Conservation (phyloP, 2,329 filamentous ascomycete species). For the Xylogone sp. region DNA sequence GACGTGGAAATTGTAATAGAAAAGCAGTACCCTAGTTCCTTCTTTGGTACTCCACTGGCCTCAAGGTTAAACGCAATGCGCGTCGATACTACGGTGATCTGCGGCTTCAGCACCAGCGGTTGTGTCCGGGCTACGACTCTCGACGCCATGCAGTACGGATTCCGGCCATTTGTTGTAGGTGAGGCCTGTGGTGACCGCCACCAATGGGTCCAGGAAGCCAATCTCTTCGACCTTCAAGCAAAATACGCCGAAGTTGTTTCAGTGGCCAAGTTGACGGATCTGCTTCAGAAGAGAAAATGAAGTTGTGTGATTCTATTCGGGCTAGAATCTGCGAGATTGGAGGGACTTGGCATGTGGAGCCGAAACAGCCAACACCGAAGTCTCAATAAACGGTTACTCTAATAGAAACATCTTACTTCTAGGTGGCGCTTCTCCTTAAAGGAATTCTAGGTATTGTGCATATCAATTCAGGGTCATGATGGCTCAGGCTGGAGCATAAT, state of each 20-base stretch:
- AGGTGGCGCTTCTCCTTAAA: too few relatives aligned
- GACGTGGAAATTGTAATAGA: constrained; percentile 30
- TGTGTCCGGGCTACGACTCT: constrained; percentile 41
- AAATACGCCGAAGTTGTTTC: constrained; percentile 43
- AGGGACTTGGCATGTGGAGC: too few relatives aligned
- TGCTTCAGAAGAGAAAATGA: too few relatives aligned
- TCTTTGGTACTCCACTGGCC: constrained; percentile 41
- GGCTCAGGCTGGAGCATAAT: too few relatives aligned
- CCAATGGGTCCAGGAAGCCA: constrained; percentile 39
- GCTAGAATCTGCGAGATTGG: too few relatives aligned
- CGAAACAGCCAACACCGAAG: too few relatives aligned
- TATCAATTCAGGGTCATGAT: too few relatives aligned
- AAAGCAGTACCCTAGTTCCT: constrained; percentile 41
- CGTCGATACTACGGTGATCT: constrained; percentile 41
- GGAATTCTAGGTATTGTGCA: too few relatives aligned
- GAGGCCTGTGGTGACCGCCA: constrained; percentile 41
- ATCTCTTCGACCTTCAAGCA: constrained; percentile 40
- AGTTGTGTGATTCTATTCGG: too few relatives aligned
- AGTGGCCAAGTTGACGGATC: constrained; percentile 18
- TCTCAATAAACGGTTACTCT: too few relatives aligned
- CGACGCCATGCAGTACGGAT: constrained; percentile 41
- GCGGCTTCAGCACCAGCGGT: constrained; percentile 43
- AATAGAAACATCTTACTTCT: too few relatives aligned
- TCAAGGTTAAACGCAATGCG: constrained; percentile 33
- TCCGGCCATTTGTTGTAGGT: constrained; percentile 40